Percentiles rank a stretch among this genome's conserved stretches.
These are phyloP conservation scores for Apodospora peruviana DNA, from an alignment of 495 filamentous ascomycete genomes.

Conservation along the genomic window DNA sequence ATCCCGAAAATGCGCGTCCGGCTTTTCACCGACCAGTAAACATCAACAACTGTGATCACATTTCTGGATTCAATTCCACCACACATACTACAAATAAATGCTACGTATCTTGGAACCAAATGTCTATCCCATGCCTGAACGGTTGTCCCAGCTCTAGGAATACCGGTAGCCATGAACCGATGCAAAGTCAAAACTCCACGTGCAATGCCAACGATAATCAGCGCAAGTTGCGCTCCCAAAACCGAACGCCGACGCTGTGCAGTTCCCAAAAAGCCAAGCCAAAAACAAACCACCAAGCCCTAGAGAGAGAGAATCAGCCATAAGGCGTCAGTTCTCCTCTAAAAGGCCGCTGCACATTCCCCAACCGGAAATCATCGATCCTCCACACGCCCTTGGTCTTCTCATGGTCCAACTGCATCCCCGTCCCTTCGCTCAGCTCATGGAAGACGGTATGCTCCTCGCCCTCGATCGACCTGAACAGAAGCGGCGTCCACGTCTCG, in stretches of 20 bases:
- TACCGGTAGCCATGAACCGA: too few relatives aligned
- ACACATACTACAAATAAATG: too few relatives aligned
- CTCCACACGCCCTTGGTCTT: constrained; percentile 32
- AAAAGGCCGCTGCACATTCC: constrained; percentile 20
- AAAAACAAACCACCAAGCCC: background rate
- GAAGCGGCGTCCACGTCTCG: constrained; percentile 55
- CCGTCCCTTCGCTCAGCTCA: constrained; percentile 14
- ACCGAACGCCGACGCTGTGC: constrained; percentile 14
- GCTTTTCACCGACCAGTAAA: too few relatives aligned
- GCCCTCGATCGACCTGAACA: constrained; percentile 21
- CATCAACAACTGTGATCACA: too few relatives aligned
- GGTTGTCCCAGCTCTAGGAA: too few relatives aligned
- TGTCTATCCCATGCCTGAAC: too few relatives aligned
- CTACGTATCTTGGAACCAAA: too few relatives aligned
- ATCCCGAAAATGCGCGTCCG: too few relatives aligned
- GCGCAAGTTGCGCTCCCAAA: too few relatives aligned
- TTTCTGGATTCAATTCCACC: too few relatives aligned
- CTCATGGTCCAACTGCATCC: constrained; percentile 16
- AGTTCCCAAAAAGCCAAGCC: background rate
- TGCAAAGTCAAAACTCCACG: too few relatives aligned
- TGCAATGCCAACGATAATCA: too few relatives aligned
- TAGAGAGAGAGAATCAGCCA: constrained; percentile 9
- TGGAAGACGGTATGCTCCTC: constrained; percentile 24
- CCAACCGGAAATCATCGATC: constrained; percentile 12
- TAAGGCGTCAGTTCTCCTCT: constrained; percentile 21